phyloP scores from a whole-genome alignment of 2,329 filamentous ascomycete species.

The Cladophialophora yegresii region DNA sequence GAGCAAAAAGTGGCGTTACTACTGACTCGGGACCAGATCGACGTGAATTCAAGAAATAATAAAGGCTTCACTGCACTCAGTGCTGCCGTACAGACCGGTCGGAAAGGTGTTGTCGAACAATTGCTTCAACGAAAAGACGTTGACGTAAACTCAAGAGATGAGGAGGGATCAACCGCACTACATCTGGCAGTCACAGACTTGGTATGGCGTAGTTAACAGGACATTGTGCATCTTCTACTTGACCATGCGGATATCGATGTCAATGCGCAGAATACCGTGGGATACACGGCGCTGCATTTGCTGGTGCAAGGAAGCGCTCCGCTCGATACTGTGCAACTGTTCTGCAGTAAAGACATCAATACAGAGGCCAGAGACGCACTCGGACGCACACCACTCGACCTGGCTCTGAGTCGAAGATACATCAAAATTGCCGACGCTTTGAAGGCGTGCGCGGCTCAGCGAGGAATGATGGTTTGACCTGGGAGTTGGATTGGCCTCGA shows the following conservation, averaged over 20 bases:
- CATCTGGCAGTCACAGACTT: neutral
- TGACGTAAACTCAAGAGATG: neutral
- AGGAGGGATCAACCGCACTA: neutral
- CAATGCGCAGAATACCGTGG: no score
- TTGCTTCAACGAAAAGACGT: neutral
- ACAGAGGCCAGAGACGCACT: neutral
- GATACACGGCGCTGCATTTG: neutral
- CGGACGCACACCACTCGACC: neutral
- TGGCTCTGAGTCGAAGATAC: neutral
- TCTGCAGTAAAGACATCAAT: neutral
- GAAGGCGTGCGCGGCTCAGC: neutral
- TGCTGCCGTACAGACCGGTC: neutral
- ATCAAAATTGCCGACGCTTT: neutral
- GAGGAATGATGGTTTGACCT: neutral
- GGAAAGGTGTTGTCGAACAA: neutral
- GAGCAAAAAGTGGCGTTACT: neutral
- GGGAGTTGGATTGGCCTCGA: neutral
- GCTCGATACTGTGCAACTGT: neutral
- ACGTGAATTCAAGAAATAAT: neutral
- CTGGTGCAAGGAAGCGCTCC: neutral
- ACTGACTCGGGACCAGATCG: neutral
- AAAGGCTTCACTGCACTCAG: neutral
- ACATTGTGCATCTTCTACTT: neutral
- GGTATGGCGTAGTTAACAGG: no score
- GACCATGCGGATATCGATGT: neutral